Evolutionary conservation across 1,139 yeast genomes (phyloP), one percentile per base, ranked within the genome.

Genomic region (Geotrichum fermentans): DNA sequence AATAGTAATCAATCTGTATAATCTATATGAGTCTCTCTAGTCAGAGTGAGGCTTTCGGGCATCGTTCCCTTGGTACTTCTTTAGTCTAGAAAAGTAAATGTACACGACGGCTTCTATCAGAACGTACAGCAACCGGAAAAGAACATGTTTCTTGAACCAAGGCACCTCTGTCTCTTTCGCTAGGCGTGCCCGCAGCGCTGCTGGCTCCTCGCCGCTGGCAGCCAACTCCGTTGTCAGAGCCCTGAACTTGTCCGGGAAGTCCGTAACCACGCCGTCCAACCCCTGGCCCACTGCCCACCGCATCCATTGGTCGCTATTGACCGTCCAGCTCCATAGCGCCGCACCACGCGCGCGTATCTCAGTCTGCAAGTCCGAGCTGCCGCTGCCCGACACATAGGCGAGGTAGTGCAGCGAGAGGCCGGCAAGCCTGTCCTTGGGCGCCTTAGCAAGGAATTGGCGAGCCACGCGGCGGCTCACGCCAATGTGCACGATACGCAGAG

Each of bases 281-380:
- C 82, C 80, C 7, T 72, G 59, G 39, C 66, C 66, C 40, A 68
- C 71, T 11, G 71, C 67, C 68, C 74, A 71, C 43, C 69, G 61
- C 71, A 75, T 69, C 35, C 67, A 68, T 20, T 60, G 58, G 13
- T 63, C 63, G 20, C 66, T 59, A 63, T 89, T 90, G 40, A 88
- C 73, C 0, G 97, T 90, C 97, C 97, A 90, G 18, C 84, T 69
- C 65, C 79, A 86, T 14, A 86, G 68, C 46, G 74, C 73, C 49
- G 83, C 64, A 47, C 75, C 70, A 41, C 77, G 71, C 4, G 67
- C 52, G 17, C 71, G 57, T 18, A 73, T 64, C 3, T 70, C 68
- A 0, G 63, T 53, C 45, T 72, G 56, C 16, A 70, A 54, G 1
- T 60, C 54, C 16, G 64, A 61, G 38, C 77, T 79, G 11, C 70